phyloP scores from a whole-genome alignment of 169 alveolate genomes.

The Plasmodium cynomolgi region DNA sequence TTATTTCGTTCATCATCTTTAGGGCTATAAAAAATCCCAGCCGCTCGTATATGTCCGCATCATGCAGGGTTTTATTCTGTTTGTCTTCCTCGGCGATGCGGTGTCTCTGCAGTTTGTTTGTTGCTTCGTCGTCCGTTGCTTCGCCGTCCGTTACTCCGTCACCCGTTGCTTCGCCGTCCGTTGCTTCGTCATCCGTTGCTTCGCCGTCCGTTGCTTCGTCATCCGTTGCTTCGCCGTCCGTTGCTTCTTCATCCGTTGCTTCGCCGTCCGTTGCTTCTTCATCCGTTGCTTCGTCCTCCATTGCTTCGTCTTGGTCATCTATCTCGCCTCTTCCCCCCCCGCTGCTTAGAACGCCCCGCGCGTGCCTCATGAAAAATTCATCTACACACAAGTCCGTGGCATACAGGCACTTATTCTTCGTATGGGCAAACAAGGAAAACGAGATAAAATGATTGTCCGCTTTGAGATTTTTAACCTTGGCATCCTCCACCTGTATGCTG shows the following conservation, averaged over 20 bases:
- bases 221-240: not conserved
- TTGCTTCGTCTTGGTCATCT: not conserved
- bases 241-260: not conserved
- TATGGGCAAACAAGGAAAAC: conserved; percentile 70
- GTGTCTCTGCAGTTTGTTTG: not conserved
- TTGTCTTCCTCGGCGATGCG: not conserved
- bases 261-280: not conserved
- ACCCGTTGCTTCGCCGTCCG: not conserved
- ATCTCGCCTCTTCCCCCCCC: not conserved
- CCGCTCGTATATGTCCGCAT: conserved; percentile 72
- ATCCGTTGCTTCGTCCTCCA: not conserved
- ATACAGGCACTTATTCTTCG: conserved; percentile 52
- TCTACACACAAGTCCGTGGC: conserved; percentile 55
- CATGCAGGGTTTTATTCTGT: not conserved
- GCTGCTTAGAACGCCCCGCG: not conserved
- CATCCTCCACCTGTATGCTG: conserved; percentile 28
- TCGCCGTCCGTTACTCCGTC: conserved; percentile 2
- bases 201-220: conserved; percentile 1
- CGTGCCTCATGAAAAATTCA: conserved; percentile 5
- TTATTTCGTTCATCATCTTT: conserved; percentile 62
- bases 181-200: not conserved
- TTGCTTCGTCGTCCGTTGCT: conserved; percentile 6
- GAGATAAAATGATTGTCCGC: conserved; percentile 41
- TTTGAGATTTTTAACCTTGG: not conserved
- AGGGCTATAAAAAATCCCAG: conserved; percentile 67